Evolutionary conservation across 768 basidiomycete genomes (phyloP).

Genomic region (Amanita polypyramis): DNA sequence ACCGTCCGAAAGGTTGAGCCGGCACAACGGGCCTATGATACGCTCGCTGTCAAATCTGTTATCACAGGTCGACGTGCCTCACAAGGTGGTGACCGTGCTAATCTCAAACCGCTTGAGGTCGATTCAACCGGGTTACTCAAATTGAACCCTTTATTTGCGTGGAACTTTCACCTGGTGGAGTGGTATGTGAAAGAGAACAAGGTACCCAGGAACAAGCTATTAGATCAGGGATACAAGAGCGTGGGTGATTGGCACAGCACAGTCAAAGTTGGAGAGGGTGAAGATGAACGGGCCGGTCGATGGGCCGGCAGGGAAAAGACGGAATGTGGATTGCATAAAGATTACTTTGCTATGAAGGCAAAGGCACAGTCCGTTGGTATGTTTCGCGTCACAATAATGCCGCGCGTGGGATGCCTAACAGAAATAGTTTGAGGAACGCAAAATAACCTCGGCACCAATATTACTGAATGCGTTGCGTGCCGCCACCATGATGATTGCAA

Average conservation of each 20-base stretch:
- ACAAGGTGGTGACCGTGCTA: constrained; percentile 84
- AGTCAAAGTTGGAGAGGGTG: constrained; percentile 47
- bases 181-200: constrained; percentile 72
- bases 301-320: constrained; percentile 91
- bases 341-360: constrained; percentile 72
- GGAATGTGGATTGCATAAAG: constrained; percentile 92
- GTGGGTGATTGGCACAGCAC: constrained; percentile 99
- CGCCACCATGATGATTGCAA: too few species aligned
- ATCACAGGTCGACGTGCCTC: constrained; percentile 94
- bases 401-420: background rate
- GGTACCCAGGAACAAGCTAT: constrained; percentile 81
- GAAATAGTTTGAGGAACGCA: background rate
- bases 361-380: constrained; percentile 27
- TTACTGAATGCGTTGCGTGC: too few species aligned
- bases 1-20: constrained; percentile 68
- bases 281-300: constrained; percentile 84
- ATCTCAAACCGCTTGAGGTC: constrained; percentile 78
- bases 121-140: constrained; percentile 87
- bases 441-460: too few species aligned
- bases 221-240: constrained; percentile 88
- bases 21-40: constrained; percentile 76
- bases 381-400: background rate
- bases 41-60: constrained; percentile 69
- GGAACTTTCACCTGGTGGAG: constrained; percentile 79
- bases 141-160: constrained; percentile 86